Base-by-base conservation (phyloP, 768 basidiomycete species). In the Chalciporus sphaerocephalus region DNA sequence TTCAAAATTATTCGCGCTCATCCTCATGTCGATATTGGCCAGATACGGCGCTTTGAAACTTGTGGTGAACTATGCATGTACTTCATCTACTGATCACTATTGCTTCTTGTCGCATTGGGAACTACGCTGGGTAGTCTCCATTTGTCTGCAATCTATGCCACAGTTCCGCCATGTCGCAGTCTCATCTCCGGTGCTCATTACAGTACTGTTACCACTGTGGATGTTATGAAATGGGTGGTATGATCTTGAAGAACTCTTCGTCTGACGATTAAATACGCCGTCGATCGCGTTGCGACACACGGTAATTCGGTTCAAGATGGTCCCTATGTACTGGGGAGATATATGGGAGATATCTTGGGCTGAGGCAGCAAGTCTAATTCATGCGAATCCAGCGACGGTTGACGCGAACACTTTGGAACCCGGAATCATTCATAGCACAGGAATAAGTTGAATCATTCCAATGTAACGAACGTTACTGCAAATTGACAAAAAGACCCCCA, bases 401-500 rank as follows among this genome's bases (percentile, higher is more conserved):
- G 61, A 73, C 25, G 78, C 75, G 15, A 54, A 72, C n/a, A n/a
- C n/a, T n/a, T n/a, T n/a, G 52, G 48, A 57, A 10, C 61, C 15
- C 80, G 43, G 57, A 52, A 13, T 70, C n/a, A 21, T 22, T 21
- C 4, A 20, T 18, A 17, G 10, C 21, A 23, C 25, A 5, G 15
- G n/a, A 32, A 30, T 15, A 30, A n/a, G n/a, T 2, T 15, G 30
- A 32, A n/a, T 15, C n/a, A 32, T 32, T n/a, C 1, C 13, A 5
- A 32, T n/a, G 30, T 15, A n/a, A 32, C 13, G 7, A 32, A 32
- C 15, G 28, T 70, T 55, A 84, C 56, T 87, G 85, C 40, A 89
- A 69, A 54, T 85, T 86, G 36, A 87, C 85, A 51, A 85, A 85
- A 38, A 83, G 65, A 0, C 86, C 87, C 2, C 86, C 87, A 59